Conservation (phyloP, 768 basidiomycete genomes). For the Atractiella rhizophila region DNA sequence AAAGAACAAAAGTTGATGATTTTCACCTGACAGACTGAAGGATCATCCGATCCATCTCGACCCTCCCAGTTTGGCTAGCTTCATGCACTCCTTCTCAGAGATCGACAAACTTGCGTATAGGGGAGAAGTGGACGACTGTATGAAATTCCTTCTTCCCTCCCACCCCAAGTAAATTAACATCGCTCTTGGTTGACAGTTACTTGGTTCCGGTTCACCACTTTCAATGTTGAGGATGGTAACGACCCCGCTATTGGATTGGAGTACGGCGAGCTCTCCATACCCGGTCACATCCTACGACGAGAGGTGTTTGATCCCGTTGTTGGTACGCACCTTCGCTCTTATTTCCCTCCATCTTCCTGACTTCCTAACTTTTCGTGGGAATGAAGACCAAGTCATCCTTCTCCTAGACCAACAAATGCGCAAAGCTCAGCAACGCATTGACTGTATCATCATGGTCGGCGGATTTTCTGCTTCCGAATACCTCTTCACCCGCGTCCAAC, state of each 20-base stretch:
- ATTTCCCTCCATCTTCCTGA: too few relatives aligned
- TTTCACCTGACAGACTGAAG: conserved; percentile 27
- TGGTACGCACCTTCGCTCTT: conserved; percentile 25
- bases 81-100: conserved; percentile 36
- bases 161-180: too few relatives aligned
- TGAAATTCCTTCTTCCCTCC: too few relatives aligned
- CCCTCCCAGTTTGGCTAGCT: conserved; percentile 29
- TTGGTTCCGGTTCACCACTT: conserved; percentile 71
- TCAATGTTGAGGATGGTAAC: conserved; percentile 43
- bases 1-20: neutral
- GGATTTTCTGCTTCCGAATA: conserved; percentile 69
- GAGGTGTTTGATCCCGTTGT: conserved; percentile 78
- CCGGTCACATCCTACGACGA: conserved; percentile 47
- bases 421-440: conserved; percentile 41
- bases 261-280: conserved; percentile 60
- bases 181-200: conserved; percentile 29
- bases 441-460: conserved; percentile 68
- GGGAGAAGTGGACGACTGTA: conserved; percentile 50
- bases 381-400: conserved; percentile 35
- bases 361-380: neutral
- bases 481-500: conserved; percentile 45
- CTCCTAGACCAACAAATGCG: conserved; percentile 51
- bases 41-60: conserved; percentile 70
- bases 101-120: conserved; percentile 57
- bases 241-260: conserved; percentile 53